Conservation (phyloP, 495 filamentous ascomycete genomes). For the Neurospora sp. region DNA sequence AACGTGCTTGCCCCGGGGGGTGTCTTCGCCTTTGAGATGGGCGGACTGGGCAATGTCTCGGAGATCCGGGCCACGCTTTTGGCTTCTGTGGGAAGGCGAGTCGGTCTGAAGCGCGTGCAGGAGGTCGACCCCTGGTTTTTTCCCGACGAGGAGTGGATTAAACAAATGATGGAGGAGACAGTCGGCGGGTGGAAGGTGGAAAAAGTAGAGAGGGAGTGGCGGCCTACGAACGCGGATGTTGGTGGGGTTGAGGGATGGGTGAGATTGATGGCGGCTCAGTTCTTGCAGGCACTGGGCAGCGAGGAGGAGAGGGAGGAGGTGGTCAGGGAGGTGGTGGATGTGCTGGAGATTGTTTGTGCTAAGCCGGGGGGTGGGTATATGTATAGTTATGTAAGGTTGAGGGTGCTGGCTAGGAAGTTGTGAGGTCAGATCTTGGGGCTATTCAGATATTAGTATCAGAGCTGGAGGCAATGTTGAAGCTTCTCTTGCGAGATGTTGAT, state of each 20-base stretch:
- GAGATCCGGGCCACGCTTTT: slow-evolving; percentile 54
- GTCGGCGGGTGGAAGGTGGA: slow-evolving; percentile 51
- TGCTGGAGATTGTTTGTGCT: slow-evolving; percentile 44
- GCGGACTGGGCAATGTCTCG: slow-evolving; percentile 57
- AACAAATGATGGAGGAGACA: slow-evolving; percentile 39
- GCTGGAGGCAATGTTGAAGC: not conserved
- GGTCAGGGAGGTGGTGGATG: slow-evolving; percentile 45
- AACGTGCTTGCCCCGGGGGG: slow-evolving; percentile 47
- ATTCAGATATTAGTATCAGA: not conserved
- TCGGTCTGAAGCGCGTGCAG: slow-evolving; percentile 37
- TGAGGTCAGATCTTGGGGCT: slow-evolving; percentile 13
- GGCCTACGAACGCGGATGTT: slow-evolving; percentile 45
- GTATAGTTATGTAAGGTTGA: slow-evolving; percentile 63
- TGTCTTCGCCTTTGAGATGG: slow-evolving; percentile 61
- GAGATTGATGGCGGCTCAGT: slow-evolving; percentile 49
- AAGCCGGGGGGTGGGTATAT: slow-evolving; percentile 48
- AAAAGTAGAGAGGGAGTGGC: slow-evolving; percentile 50
- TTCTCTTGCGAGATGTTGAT: not conserved
- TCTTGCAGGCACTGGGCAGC: slow-evolving; percentile 41
- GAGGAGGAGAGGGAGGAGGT: slow-evolving; percentile 39
- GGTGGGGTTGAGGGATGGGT: slow-evolving; percentile 67
- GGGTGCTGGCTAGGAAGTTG: slow-evolving; percentile 48
- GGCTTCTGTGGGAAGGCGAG: slow-evolving; percentile 39
- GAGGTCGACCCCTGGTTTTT: slow-evolving; percentile 64
- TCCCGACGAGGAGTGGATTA: slow-evolving; percentile 47